Base-by-base conservation (phyloP, 768 basidiomycete genomes). In the Lactarius vividus region DNA sequence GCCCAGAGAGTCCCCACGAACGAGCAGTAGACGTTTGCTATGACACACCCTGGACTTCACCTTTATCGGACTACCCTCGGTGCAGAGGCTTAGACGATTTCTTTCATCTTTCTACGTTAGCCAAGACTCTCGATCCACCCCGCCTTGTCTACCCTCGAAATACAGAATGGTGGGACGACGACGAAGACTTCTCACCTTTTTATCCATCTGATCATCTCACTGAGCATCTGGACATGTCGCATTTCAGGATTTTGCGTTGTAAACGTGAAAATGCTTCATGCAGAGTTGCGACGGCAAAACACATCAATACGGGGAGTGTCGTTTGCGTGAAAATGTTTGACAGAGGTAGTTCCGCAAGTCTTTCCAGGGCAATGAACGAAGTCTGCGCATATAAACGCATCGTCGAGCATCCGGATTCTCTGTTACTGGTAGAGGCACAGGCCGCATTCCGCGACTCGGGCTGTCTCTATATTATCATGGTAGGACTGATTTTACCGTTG, bases 91-190 rank as follows among this genome's bases (percentile, higher is more conserved):
- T 56, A 18, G 55, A 56, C 18, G 33, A 29, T 56, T 29, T 56
- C 55, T 56, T 31, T 35, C 33, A 29, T 18, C 55, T 31, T 35
- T 29, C 55, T 2, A 15, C 16, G 15, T 16, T 6, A 18, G 26
- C 26, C 29, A 18, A 31, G 31, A 18, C 23, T 29, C 29, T 18
- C 20, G 31, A 20, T 29, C 55, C 55, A 26, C 55, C 33, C 18
- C 55, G 31, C 18, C 28, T 56, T 23, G 20, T 56, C 29, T 56
- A 56, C 55, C 33, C 55, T 8, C 55, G 55, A 33, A 13, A 39
- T 29, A 42, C 53, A 31, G 42, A 59, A 20, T 53, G 35, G 49
- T 65, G 64, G 64, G 64, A 65, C 4, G 64, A 31, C 7, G 64
- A 65, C 4, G 59, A 65, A 8, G 23, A 35, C 20, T 65, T 60